A percentile compares a stretch with the other conserved stretches of the same genome.
Conservation (phyloP, 1,284 basidiomycete genomes). For the Polyporus tsugae region DNA sequence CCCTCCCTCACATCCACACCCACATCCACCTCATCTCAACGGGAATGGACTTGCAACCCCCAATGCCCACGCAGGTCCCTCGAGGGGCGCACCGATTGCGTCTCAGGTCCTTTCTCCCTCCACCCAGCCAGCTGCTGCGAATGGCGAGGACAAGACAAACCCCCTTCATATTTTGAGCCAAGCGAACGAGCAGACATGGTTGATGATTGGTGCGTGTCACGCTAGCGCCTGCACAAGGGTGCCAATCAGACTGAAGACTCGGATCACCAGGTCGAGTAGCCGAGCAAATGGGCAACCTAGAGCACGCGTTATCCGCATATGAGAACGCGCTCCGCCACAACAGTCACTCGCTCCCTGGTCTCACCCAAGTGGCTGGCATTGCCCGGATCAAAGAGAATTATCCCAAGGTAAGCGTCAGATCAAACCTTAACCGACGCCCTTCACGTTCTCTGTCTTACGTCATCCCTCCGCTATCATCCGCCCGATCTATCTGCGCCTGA, state of each 20-base stretch:
- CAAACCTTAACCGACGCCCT: conserved; percentile 23
- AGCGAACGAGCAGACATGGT: conserved; percentile 93
- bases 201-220: conserved; percentile 78
- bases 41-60: conserved; percentile 52
- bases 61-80: conserved; percentile 50
- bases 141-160: conserved; percentile 51
- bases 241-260: conserved; percentile 33
- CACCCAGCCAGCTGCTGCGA: conserved; percentile 50
- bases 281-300: conserved; percentile 90
- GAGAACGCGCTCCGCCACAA: conserved; percentile 94
- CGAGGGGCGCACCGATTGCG: conserved; percentile 36
- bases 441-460: conserved; percentile 33
- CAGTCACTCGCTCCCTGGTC: conserved; percentile 84
- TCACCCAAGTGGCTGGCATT: conserved; percentile 92
- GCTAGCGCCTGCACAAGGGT: conserved; percentile 22
- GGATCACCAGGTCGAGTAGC: conserved; percentile 78
- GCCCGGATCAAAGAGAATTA: conserved; percentile 90
- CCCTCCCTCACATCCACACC: conserved; percentile 45
- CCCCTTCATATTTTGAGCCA: conserved; percentile 78
- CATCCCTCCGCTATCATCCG: conserved; percentile 17
- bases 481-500: conserved; percentile 31
- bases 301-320: conserved; percentile 89
- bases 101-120: conserved; percentile 53
- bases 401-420: conserved; percentile 66
- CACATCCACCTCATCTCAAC: conserved; percentile 59